Evolutionary conservation across 2,329 filamentous ascomycete species (phyloP).

Genomic region (Drechslera avenae): DNA sequence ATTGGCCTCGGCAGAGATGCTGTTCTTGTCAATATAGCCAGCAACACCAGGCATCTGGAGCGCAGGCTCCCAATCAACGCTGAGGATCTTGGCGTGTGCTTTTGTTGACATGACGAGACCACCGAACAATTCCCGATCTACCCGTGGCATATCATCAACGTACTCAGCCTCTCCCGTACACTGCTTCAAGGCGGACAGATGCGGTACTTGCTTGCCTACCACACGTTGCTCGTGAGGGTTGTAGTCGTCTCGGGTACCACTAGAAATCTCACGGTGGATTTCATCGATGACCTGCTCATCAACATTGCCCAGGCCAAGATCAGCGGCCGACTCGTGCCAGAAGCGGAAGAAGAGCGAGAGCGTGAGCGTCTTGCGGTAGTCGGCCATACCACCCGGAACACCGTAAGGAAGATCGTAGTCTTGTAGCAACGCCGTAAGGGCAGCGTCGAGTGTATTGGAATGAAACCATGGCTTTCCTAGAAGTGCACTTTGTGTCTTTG

Average conservation of each 20-base stretch:
- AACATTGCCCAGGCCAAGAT: slow-evolving; percentile 59
- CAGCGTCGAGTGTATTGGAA: slow-evolving; percentile 79
- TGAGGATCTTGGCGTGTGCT: slow-evolving; percentile 83
- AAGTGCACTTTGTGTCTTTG: slow-evolving; percentile 72
- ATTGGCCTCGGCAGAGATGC: slow-evolving; percentile 82
- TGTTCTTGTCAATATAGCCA: slow-evolving; percentile 79
- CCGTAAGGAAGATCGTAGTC: slow-evolving; percentile 87
- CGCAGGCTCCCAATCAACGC: slow-evolving; percentile 74
- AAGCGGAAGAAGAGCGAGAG: slow-evolving; percentile 97
- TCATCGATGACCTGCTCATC: slow-evolving; percentile 78
- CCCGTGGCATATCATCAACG: slow-evolving; percentile 85
- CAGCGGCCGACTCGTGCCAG: slow-evolving; percentile 82
- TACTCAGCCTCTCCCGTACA: slow-evolving; percentile 92
- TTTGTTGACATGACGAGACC: slow-evolving; percentile 86
- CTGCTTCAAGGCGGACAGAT: slow-evolving; percentile 89
- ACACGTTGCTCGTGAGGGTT: slow-evolving; percentile 81
- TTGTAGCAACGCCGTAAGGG: slow-evolving; percentile 78
- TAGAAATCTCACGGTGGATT: slow-evolving; percentile 81
- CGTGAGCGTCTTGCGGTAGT: slow-evolving; percentile 86
- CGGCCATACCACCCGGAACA: slow-evolving; percentile 95
- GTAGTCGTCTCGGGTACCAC: slow-evolving; percentile 75
- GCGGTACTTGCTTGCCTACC: slow-evolving; percentile 80
- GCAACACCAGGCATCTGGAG: slow-evolving; percentile 86
- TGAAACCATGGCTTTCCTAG: slow-evolving; percentile 78
- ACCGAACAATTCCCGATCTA: slow-evolving; percentile 85